Percentiles rank a stretch among this genome's conserved stretches.
Conservation (phyloP, 2,329 filamentous ascomycete species). For the Chaetomium olivaceum region DNA sequence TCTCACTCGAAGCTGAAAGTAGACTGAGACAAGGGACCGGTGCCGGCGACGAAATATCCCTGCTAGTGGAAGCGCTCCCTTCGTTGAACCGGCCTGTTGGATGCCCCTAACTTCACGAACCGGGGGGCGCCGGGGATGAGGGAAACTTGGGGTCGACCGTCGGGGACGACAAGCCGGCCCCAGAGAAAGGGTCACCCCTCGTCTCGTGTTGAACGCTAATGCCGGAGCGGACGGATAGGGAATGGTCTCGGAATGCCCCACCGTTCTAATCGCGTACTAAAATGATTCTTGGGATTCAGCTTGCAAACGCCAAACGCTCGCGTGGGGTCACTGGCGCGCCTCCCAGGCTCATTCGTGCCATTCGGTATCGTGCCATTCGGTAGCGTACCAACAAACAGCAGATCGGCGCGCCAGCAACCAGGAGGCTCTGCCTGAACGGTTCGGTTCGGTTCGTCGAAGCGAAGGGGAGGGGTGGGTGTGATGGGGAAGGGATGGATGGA, state of each 20-base stretch:
- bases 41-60: neutral
- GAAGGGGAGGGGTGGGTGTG: neutral
- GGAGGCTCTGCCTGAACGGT: neutral
- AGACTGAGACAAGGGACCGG: neutral
- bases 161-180: neutral
- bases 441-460: neutral
- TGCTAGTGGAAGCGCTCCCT: neutral
- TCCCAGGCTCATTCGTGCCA: neutral
- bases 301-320: neutral
- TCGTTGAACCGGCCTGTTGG: neutral
- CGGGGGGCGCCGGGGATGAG: neutral
- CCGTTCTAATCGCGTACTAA: neutral
- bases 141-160: neutral
- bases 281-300: neutral
- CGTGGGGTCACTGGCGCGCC: neutral
- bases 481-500: neutral
- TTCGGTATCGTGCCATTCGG: neutral
- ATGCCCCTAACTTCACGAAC: neutral
- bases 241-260: neutral
- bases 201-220: neutral
- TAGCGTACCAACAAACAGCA: neutral
- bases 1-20: neutral
- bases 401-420: neutral
- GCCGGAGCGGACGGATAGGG: neutral
- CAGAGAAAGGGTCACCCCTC: neutral